A percentile compares a stretch with the other conserved stretches of the same genome.
Evolutionary conservation across 331 rosid genomes (phyloP).

Genomic region (Pyracantha coccinea): DNA sequence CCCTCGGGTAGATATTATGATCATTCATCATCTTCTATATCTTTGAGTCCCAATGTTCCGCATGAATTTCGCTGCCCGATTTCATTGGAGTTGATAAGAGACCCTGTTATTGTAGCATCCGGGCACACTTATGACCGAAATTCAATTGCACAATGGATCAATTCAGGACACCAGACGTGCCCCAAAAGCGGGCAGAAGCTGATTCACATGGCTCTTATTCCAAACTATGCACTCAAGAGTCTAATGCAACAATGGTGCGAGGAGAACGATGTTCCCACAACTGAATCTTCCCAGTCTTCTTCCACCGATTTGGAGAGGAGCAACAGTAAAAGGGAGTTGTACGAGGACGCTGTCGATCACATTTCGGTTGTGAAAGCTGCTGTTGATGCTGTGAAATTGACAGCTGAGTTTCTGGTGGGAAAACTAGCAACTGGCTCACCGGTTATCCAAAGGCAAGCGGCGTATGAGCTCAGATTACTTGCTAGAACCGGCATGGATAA

Average conservation of each 20-base stretch:
- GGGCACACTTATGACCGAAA: conserved; percentile 81
- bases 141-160: conserved; percentile 84
- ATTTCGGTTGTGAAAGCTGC: conserved; percentile 63
- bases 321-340: conserved; percentile 22
- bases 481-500: conserved; percentile 77
- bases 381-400: conserved; percentile 73
- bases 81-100: conserved; percentile 77
- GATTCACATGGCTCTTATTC: conserved; percentile 82
- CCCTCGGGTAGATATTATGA: conserved; percentile 24
- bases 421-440: conserved; percentile 89
- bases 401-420: conserved; percentile 93
- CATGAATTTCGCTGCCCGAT: conserved; percentile 91
- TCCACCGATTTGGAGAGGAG: conserved; percentile 24
- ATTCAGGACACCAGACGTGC: conserved; percentile 84
- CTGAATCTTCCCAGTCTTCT: conserved; percentile 25
- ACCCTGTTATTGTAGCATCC: conserved; percentile 54
- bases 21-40: conserved; percentile 44
- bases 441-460: conserved; percentile 81
- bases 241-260: conserved; percentile 73
- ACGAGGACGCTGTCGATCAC: conserved; percentile 44
- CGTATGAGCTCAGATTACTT: conserved; percentile 77
- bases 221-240: conserved; percentile 84
- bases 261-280: conserved; percentile 42
- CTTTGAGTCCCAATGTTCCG: conserved; percentile 41
- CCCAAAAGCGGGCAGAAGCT: conserved; percentile 89